Evolutionary conservation across 192 early-diverging fungal genomes (phyloP).

Genomic region (Kickxella alabastrina): DNA sequence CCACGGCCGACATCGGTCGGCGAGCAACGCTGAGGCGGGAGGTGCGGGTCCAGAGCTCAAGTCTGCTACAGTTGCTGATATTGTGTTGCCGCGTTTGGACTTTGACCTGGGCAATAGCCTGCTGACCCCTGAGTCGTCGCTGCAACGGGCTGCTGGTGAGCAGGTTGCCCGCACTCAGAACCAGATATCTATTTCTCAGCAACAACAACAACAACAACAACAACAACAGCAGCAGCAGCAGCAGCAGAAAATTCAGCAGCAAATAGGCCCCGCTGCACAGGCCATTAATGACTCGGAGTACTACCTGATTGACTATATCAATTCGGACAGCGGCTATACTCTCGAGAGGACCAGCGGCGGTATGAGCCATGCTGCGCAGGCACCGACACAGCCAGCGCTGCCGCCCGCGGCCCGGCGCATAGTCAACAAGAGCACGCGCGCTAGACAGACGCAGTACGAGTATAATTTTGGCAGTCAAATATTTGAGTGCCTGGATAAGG

Average conservation of each 20-base stretch:
- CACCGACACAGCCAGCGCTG: background rate
- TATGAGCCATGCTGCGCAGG: background rate
- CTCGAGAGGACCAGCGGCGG: background rate
- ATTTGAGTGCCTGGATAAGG: slow-evolving; percentile 45
- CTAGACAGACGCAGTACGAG: slow-evolving; percentile 49
- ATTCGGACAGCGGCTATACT: background rate
- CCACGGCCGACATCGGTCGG: slow-evolving; percentile 5
- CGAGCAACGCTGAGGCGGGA: background rate
- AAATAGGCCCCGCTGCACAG: background rate
- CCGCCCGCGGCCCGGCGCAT: slow-evolving; percentile 28
- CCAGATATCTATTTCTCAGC: too few relatives aligned
- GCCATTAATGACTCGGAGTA: slow-evolving; percentile 29
- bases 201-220: background rate
- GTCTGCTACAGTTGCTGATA: background rate
- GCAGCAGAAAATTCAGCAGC: background rate
- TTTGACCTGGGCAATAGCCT: slow-evolving; percentile 40
- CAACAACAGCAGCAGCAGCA: background rate
- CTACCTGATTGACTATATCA: slow-evolving; percentile 50
- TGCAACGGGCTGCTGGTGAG: slow-evolving; percentile 17
- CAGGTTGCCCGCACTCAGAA: background rate
- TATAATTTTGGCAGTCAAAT: slow-evolving; percentile 52
- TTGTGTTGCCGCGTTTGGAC: slow-evolving; percentile 30
- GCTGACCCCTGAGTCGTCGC: slow-evolving; percentile 37
- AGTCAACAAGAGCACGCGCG: slow-evolving; percentile 38
- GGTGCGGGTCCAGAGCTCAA: slow-evolving; percentile 2